These are phyloP conservation scores for Phytophthora litchii DNA, from an alignment of 352 stramenopile species.

Conservation along the genomic window DNA sequence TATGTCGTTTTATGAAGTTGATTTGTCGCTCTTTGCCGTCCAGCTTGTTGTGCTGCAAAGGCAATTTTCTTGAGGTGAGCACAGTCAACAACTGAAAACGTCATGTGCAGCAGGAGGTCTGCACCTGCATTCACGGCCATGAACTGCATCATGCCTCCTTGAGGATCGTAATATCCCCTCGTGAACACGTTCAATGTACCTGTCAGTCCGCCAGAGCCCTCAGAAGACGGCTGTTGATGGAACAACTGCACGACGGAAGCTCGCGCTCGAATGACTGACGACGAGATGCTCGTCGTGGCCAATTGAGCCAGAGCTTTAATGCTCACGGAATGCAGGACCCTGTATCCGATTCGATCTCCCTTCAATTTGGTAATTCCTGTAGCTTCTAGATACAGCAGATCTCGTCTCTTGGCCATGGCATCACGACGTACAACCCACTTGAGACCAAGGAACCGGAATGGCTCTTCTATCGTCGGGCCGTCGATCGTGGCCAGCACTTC, in stretches of 20 bases:
- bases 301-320: slow-evolving; percentile 56
- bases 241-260: slow-evolving; percentile 55
- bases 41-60: slow-evolving; percentile 48
- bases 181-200: slow-evolving; percentile 58
- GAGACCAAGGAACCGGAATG: slow-evolving; percentile 63
- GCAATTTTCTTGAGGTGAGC: slow-evolving; percentile 70
- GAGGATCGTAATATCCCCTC: slow-evolving; percentile 60
- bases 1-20: slow-evolving; percentile 27
- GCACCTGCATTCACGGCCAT: slow-evolving; percentile 46
- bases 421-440: slow-evolving; percentile 58
- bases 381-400: slow-evolving; percentile 66
- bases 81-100: slow-evolving; percentile 47
- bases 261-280: slow-evolving; percentile 52
- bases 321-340: slow-evolving; percentile 67
- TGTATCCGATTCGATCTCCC: slow-evolving; percentile 59
- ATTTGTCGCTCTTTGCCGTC: slow-evolving; percentile 29
- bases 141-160: slow-evolving; percentile 57
- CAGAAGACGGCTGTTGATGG: slow-evolving; percentile 35
- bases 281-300: slow-evolving; percentile 28
- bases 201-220: slow-evolving; percentile 11
- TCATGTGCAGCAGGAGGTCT: slow-evolving; percentile 50
- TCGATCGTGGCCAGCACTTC: slow-evolving; percentile 51
- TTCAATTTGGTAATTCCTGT: slow-evolving; percentile 42
- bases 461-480: slow-evolving; percentile 40
- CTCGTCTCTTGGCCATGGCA: slow-evolving; percentile 45